Percentiles rank a stretch among this genome's conserved stretches.
Conservation (phyloP, 345 rosid genomes). For the Salix arbutifolia region DNA sequence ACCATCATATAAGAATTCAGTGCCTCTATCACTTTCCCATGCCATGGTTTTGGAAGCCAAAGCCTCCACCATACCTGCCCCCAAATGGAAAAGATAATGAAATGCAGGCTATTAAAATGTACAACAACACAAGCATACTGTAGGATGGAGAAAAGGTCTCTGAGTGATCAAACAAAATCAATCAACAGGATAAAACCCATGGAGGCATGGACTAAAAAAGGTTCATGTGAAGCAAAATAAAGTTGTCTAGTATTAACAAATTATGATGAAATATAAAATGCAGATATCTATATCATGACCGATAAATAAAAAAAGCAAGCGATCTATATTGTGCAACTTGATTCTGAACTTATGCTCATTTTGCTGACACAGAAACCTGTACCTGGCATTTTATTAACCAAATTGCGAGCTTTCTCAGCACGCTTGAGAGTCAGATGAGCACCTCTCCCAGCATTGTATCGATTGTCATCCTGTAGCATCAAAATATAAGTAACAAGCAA, state of each 20-base stretch:
- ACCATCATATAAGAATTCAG: slow-evolving; percentile 82
- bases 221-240: neutral
- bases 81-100: slow-evolving; percentile 1
- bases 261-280: neutral
- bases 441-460: slow-evolving; percentile 96
- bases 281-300: neutral
- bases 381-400: slow-evolving; percentile 95
- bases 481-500: slow-evolving; percentile 9
- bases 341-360: neutral
- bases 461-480: slow-evolving; percentile 72
- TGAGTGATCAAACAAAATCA: neutral
- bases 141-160: neutral
- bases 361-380: slow-evolving; percentile 1
- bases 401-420: slow-evolving; percentile 95
- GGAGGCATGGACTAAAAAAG: neutral
- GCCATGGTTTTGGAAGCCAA: slow-evolving; percentile 71
- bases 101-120: neutral
- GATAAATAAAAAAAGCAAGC: neutral
- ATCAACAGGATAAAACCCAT: neutral
- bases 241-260: neutral
- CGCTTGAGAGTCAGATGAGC: slow-evolving; percentile 95
- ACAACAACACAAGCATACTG: neutral
- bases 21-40: slow-evolving; percentile 88
- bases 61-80: slow-evolving; percentile 81
- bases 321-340: neutral